phyloP scores from a whole-genome alignment of 306 rosid species.

The Vigna angularis region DNA sequence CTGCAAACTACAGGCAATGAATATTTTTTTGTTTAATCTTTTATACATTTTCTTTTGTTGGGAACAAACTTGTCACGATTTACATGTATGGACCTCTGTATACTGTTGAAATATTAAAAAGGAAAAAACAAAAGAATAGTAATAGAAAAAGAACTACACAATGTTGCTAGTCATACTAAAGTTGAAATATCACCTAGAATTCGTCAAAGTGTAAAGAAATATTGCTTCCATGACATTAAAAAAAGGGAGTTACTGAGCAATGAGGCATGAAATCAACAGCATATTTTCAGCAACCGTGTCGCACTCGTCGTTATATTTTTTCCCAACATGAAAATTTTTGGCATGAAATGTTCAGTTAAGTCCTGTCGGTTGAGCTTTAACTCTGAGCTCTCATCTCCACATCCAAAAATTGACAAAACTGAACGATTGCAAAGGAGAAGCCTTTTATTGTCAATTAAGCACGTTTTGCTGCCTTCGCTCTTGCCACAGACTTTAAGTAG shows the following conservation, averaged over 20 bases:
- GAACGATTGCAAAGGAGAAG: background rate
- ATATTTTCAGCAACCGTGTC: constrained; percentile 42
- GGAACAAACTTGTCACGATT: constrained; percentile 37
- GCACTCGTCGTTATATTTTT: constrained; percentile 37
- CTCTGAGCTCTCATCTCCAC: constrained; percentile 37
- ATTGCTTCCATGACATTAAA: constrained; percentile 40
- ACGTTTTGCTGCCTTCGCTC: constrained; percentile 63
- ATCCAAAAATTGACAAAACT: constrained; percentile 25
- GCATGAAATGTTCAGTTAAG: constrained; percentile 14
- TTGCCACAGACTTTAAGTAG: constrained; percentile 67
- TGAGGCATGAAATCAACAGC: constrained; percentile 36
- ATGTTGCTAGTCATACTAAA: constrained; percentile 23
- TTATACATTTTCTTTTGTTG: constrained; percentile 20
- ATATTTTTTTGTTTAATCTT: background rate
- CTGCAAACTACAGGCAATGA: background rate
- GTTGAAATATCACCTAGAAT: constrained; percentile 21
- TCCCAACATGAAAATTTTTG: constrained; percentile 41
- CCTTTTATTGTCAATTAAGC: constrained; percentile 41
- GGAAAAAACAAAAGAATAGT: background rate
- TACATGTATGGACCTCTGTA: constrained; percentile 48
- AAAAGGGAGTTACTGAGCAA: constrained; percentile 20
- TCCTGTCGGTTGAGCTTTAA: constrained; percentile 23
- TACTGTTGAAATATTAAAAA: constrained; percentile 26
- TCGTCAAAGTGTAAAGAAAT: constrained; percentile 4
- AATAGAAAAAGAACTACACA: constrained; percentile 17